Conservation (phyloP, 805 yeast genomes). For the Yarrowia sp. region DNA sequence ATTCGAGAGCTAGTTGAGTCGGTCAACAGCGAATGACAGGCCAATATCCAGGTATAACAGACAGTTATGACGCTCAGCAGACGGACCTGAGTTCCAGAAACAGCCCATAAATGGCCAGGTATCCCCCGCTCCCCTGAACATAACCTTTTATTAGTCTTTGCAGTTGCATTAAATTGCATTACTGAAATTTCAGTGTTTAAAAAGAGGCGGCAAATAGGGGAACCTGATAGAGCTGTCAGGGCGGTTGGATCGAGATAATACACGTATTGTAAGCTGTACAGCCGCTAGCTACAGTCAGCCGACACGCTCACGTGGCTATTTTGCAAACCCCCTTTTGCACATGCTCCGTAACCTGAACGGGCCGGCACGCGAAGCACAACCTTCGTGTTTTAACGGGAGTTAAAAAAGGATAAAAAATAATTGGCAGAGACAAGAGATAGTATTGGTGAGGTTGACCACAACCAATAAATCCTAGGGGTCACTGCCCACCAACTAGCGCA, state of each 20-base stretch:
- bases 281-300: too few relatives aligned
- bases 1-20: background rate
- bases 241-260: background rate
- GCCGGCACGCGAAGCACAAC: slow-evolving; percentile 8
- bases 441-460: background rate
- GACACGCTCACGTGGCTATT: too few relatives aligned
- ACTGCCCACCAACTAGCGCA: background rate
- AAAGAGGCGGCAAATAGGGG: slow-evolving; percentile 5
- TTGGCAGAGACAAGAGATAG: background rate
- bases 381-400: slow-evolving; percentile 16
- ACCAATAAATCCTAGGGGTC: background rate
- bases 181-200: slow-evolving; percentile 2
- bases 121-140: slow-evolving; percentile 15
- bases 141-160: slow-evolving; percentile 2
- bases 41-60: too few relatives aligned
- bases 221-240: background rate
- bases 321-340: background rate
- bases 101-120: background rate
- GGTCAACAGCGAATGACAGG: too few relatives aligned
- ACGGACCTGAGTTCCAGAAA: background rate
- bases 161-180: slow-evolving; percentile 8
- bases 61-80: too few relatives aligned
- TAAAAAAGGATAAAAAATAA: background rate
- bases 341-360: background rate
- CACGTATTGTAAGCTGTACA: too few relatives aligned